Evolutionary conservation across 768 basidiomycete species (phyloP).

Genomic region (Xerocomus potaroensis): DNA sequence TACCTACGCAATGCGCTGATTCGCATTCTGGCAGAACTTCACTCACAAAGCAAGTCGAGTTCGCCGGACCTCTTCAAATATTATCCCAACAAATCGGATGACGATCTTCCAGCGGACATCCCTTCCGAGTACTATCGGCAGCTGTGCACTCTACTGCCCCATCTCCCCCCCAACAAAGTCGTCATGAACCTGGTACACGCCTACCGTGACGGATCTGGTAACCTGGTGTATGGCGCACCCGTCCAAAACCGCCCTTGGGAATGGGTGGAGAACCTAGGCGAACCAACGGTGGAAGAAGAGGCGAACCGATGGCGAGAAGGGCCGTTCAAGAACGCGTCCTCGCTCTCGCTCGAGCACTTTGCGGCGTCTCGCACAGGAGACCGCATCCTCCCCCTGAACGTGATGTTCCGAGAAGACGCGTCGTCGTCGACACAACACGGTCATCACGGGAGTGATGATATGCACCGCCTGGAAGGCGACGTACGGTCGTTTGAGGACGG

Average conservation of each 20-base stretch:
- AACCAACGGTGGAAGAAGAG: conserved; percentile 39
- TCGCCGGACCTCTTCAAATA: conserved; percentile 57
- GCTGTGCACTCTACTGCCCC: conserved; percentile 54
- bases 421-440: too few species aligned
- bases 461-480: conserved; percentile 38
- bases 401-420: too few species aligned
- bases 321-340: conserved; percentile 60
- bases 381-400: conserved; percentile 26
- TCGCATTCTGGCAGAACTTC: conserved; percentile 47
- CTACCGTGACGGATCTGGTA: conserved; percentile 52
- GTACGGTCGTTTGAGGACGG: conserved; percentile 65
- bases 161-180: conserved; percentile 44
- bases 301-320: conserved; percentile 40
- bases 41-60: conserved; percentile 50
- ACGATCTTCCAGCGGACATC: conserved; percentile 50
- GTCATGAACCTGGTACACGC: conserved; percentile 58
- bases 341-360: conserved; percentile 70
- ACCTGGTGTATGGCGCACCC: conserved; percentile 42
- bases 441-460: conserved; percentile 9
- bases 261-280: conserved; percentile 75
- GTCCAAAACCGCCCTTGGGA: conserved; percentile 82
- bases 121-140: conserved; percentile 57
- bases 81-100: conserved; percentile 50
- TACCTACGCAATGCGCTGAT: neutral
- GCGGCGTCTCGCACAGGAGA: conserved; percentile 64